Conservation (phyloP, 2,329 filamentous ascomycete genomes). For the Anthostomella pinea region DNA sequence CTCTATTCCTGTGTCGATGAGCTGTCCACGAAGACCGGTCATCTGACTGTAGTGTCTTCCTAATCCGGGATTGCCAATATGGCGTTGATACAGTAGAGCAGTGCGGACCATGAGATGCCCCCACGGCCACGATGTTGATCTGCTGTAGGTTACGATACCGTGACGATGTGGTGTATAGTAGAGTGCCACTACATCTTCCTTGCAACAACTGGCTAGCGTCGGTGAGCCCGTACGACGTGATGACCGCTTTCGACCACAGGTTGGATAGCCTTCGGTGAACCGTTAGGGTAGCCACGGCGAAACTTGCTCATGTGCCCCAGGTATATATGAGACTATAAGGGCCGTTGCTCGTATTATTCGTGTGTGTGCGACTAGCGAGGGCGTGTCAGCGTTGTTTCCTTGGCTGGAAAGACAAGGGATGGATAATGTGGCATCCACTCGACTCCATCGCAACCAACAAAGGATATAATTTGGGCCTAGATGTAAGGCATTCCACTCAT, state of each 20-base stretch:
- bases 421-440: neutral
- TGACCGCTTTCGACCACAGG: too few relatives aligned
- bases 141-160: too few relatives aligned
- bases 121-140: too few relatives aligned
- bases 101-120: constrained; percentile 13
- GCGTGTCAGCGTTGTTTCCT: too few relatives aligned
- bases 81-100: constrained; percentile 12
- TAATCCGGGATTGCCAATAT: constrained; percentile 12
- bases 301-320: too few relatives aligned
- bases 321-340: too few relatives aligned
- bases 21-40: constrained; percentile 10
- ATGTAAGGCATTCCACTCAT: neutral
- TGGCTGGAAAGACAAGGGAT: too few relatives aligned
- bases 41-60: constrained; percentile 19
- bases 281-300: too few relatives aligned
- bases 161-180: constrained; percentile 12
- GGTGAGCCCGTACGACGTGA: too few relatives aligned
- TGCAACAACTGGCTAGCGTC: neutral
- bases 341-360: too few relatives aligned
- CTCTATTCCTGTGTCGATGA: constrained; percentile 17
- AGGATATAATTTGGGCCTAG: neutral
- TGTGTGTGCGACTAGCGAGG: too few relatives aligned
- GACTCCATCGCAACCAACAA: neutral
- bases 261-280: too few relatives aligned
- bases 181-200: constrained; percentile 14